A percentile compares a stretch with the other conserved stretches of the same genome.
These are phyloP conservation scores for Sutorius australiensis DNA, from an alignment of 768 basidiomycete genomes.

Conservation along the genomic window DNA sequence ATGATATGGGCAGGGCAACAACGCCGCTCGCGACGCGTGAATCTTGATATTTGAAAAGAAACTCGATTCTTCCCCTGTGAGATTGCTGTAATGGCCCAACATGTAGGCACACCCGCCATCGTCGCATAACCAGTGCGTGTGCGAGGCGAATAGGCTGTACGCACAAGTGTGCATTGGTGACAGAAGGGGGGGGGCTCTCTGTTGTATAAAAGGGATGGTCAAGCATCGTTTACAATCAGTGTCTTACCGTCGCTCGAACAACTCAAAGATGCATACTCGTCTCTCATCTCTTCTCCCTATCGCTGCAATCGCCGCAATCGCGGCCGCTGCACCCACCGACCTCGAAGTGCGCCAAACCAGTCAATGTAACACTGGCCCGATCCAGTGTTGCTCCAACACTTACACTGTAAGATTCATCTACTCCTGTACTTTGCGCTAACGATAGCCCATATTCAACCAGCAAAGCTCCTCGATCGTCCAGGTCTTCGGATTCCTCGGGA, in stretches of 20 bases:
- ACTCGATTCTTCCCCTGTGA: not conserved
- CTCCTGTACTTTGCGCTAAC: not conserved
- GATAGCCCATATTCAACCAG: not conserved
- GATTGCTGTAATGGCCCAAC: not conserved
- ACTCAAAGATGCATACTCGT: constrained; percentile 7
- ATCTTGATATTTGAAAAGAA: not conserved
- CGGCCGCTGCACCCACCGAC: constrained; percentile 3
- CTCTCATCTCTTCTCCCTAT: constrained; percentile 5
- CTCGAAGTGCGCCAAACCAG: not conserved
- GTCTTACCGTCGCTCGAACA: not conserved
- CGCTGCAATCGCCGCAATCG: constrained; percentile 3
- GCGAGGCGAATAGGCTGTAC: not conserved
- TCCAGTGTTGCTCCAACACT: constrained; percentile 9
- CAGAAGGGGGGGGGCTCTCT: too few relatives aligned
- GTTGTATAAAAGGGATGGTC: constrained; percentile 11
- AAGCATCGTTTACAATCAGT: not conserved
- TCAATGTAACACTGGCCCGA: constrained; percentile 10
- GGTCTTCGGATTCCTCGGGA: not conserved
- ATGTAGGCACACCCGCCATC: not conserved
- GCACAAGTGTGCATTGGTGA: too few relatives aligned
- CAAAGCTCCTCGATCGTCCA: not conserved
- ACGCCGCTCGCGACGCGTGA: not conserved
- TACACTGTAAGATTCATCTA: not conserved
- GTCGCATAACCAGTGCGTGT: not conserved
- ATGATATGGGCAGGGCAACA: not conserved